Conservation (phyloP, 139 green algal genomes). For the Haematococcus sp. region DNA sequence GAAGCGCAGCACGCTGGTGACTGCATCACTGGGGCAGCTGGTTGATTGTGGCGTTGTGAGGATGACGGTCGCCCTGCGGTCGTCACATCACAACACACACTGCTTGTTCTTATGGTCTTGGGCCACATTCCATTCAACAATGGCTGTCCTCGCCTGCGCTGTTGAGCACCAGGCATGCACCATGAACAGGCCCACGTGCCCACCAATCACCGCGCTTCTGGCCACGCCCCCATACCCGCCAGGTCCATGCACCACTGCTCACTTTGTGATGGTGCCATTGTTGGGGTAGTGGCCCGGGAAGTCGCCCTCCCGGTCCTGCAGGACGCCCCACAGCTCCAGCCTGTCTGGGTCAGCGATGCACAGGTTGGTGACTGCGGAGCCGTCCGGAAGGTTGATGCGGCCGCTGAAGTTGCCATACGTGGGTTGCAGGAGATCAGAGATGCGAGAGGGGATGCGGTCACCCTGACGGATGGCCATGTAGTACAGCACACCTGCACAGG, state of each 20-base stretch:
- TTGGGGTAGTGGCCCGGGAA: conserved; percentile 26
- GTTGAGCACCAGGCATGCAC: no score
- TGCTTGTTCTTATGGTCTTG: no score
- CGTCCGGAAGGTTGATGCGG: neutral
- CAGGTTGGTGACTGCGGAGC: neutral
- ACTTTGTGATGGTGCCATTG: conserved; percentile 37
- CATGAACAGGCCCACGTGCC: no score
- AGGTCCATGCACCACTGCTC: no score
- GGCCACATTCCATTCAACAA: no score
- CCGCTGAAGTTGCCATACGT: conserved; percentile 42
- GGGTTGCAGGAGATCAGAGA: neutral
- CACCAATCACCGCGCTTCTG: no score
- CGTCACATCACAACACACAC: no score
- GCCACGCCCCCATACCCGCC: no score
- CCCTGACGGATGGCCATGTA: neutral
- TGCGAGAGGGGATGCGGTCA: no score
- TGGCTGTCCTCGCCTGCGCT: no score
- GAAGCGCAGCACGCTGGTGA: neutral
- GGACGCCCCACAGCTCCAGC: conserved; percentile 36
- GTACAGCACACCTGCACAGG: conserved; percentile 15
- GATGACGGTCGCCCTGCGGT: neutral
- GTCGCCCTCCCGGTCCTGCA: conserved; percentile 36
- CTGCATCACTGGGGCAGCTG: neutral
- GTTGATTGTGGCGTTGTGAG: neutral
- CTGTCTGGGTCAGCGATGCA: conserved; percentile 35